Base-by-base conservation (phyloP, 2,329 filamentous ascomycete species). In the Hortaea sp. region DNA sequence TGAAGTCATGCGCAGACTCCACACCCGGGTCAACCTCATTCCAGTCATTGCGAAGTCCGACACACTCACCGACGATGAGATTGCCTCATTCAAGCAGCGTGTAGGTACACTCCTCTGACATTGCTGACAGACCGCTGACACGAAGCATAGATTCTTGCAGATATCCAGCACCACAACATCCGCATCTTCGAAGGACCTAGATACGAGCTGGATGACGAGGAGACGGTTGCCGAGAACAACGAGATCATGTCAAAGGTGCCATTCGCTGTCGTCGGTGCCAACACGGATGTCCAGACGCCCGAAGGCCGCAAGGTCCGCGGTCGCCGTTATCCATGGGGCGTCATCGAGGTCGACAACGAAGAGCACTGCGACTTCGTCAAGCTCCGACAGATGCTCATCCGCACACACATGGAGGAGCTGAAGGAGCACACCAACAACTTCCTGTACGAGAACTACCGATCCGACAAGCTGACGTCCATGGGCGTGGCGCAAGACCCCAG, bases 211-310 rank as follows among this genome's bases (percentile, higher is more conserved):
- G 92, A 98, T 64, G 92, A 98, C 58, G 92, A 98, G 72, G 92
- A 98, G 78, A 98, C 92, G 34, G 95, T 98, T 67, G 92, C 92
- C 28, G 92, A 98, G 79, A 98, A 98, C 79, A 92, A 94, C 69
- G 92, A 98, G 75, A 98, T 98, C 69, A 92, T 98, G 88, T 95
- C 90, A 67, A 97, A 97, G 79, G 90, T 98, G 49, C 92, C 92
- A 37, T 98, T 98, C 62, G 92, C 92, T 44, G 88, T 98, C 57
- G 92, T 98, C 53, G 92, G 92, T 73, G 90, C 92, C 58, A 97
- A 94, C 69, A 82, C 86, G 59, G 92, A 98, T 72, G 88, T 98
- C 60, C 83, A 82, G 55, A 92, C 85, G 52, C 77, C 86, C 49
- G 90, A 97, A 66, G 92, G 92, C 51, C 88, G 90, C 67, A 92